Percentiles rank a stretch among this genome's conserved stretches.
Evolutionary conservation across 2,329 filamentous ascomycete genomes (phyloP).

Genomic region (Whalleya microplaca): DNA sequence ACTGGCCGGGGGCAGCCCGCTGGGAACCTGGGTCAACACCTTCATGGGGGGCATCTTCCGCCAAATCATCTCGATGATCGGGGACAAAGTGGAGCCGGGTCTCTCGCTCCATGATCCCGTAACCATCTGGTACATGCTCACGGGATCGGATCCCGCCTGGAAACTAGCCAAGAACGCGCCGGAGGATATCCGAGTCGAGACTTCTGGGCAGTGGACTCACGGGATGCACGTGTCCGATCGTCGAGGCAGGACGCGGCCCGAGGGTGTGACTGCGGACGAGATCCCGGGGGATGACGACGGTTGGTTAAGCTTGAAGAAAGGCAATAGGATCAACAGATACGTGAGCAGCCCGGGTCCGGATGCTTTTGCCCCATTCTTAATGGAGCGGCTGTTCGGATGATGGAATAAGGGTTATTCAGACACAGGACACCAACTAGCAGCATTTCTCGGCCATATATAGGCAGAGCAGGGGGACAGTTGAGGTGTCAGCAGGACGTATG

Average conservation of each 20-base stretch:
- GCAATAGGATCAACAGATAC: constrained; percentile 81
- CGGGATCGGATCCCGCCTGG: constrained; percentile 62
- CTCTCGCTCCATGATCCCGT: constrained; percentile 78
- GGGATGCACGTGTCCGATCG: constrained; percentile 88
- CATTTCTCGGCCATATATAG: constrained; percentile 4
- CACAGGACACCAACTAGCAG: neutral
- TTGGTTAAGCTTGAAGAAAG: constrained; percentile 75
- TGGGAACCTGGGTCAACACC: constrained; percentile 73
- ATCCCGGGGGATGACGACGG: constrained; percentile 71
- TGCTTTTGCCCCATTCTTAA: constrained; percentile 66
- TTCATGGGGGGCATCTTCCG: constrained; percentile 73
- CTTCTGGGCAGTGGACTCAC: constrained; percentile 88
- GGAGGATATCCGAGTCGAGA: constrained; percentile 90
- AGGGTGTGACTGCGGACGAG: constrained; percentile 50
- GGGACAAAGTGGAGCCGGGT: constrained; percentile 60
- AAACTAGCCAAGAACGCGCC: constrained; percentile 54
- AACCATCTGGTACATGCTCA: constrained; percentile 78
- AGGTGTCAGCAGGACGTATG: constrained; percentile 31
- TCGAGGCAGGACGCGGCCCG: constrained; percentile 60
- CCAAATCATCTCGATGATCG: constrained; percentile 67
- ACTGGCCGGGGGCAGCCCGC: constrained; percentile 66
- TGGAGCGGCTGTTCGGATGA: constrained; percentile 67
- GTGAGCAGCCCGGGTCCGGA: constrained; percentile 70
- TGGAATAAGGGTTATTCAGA: constrained; percentile 3
- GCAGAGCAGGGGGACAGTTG: constrained; percentile 8